A percentile compares a stretch with the other conserved stretches of the same genome.
These are phyloP conservation scores for Balakata baccata DNA, from an alignment of 345 rosid genomes.

Conservation along the genomic window DNA sequence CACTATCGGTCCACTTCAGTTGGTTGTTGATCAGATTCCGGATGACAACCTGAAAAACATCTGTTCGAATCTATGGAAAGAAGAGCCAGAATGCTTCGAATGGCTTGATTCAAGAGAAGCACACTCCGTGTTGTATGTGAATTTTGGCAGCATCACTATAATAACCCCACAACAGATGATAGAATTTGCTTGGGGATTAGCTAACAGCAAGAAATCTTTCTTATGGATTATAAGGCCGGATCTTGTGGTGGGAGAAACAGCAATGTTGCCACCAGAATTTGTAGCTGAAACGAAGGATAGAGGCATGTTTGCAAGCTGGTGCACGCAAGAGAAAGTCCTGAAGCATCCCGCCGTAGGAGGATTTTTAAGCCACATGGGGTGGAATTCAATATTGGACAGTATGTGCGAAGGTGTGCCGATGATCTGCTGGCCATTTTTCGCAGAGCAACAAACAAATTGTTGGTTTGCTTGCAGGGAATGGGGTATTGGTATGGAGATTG, in stretches of 20 bases:
- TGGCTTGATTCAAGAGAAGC: conserved; percentile 11
- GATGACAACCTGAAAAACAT: neutral
- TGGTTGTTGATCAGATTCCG: neutral
- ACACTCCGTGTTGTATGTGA: conserved; percentile 9
- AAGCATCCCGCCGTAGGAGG: conserved; percentile 9
- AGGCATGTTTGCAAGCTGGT: conserved; percentile 2
- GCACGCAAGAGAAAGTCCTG: conserved; percentile 4
- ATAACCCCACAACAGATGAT: neutral
- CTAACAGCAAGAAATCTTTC: neutral
- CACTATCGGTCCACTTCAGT: conserved; percentile 12
- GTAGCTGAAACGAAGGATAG: neutral
- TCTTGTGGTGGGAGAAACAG: neutral
- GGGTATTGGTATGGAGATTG: conserved; percentile 9
- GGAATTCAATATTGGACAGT: conserved; percentile 11
- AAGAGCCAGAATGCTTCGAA: neutral
- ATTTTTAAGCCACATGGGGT: conserved; percentile 11
- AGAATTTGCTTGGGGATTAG: conserved; percentile 15
- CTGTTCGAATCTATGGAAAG: conserved; percentile 11
- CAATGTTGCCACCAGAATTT: conserved; percentile 4
- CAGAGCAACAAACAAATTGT: conserved; percentile 6
- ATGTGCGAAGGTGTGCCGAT: neutral
- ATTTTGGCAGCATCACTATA: conserved; percentile 6
- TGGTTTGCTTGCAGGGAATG: conserved; percentile 10
- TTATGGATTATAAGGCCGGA: conserved; percentile 15
- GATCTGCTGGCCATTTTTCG: conserved; percentile 4